These are phyloP conservation scores for Anthracocystis setariae DNA, from an alignment of 1,284 basidiomycete genomes.

Conservation along the genomic window DNA sequence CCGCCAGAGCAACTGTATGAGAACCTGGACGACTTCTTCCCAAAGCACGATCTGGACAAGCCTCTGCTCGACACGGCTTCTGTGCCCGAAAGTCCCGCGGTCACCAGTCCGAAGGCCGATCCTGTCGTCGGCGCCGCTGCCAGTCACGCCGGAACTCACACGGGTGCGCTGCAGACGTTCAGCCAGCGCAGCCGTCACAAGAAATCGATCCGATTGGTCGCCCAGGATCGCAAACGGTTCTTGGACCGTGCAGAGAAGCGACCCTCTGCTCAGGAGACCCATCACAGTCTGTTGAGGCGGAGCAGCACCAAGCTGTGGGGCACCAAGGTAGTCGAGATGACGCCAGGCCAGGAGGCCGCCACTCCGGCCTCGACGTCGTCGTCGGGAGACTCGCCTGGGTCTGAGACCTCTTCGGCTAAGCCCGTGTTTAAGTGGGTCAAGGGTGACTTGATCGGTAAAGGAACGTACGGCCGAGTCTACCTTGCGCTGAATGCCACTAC, in stretches of 20 bases:
- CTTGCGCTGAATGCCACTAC: conserved; percentile 96
- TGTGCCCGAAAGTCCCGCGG: conserved; percentile 75
- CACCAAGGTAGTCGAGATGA: conserved; percentile 90
- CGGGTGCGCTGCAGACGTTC: conserved; percentile 15
- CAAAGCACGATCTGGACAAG: conserved; percentile 93
- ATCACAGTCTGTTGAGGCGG: conserved; percentile 75
- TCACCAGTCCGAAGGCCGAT: conserved; percentile 48
- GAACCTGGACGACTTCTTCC: conserved; percentile 93
- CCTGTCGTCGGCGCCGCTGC: conserved; percentile 8
- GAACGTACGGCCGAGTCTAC: conserved; percentile 95
- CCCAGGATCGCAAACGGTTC: conserved; percentile 72
- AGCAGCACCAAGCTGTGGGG: conserved; percentile 97
- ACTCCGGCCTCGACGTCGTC: conserved; percentile 53
- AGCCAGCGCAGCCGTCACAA: conserved; percentile 70
- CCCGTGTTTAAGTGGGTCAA: conserved; percentile 96
- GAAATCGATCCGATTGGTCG: conserved; percentile 92
- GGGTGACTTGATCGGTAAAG: conserved; percentile 95
- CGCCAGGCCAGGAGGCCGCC: conserved; percentile 72
- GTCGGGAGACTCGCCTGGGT: conserved; percentile 62
- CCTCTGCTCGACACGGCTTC: conserved; percentile 85
- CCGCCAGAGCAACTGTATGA: conserved; percentile 93
- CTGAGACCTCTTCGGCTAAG: conserved; percentile 47
- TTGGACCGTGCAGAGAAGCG: conserved; percentile 66
- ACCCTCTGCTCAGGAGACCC: conserved; percentile 64
- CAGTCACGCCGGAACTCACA: conserved; percentile 11